Conservation (phyloP, 108 stramenopile genomes). For the Aurantiochytrium sp. region DNA sequence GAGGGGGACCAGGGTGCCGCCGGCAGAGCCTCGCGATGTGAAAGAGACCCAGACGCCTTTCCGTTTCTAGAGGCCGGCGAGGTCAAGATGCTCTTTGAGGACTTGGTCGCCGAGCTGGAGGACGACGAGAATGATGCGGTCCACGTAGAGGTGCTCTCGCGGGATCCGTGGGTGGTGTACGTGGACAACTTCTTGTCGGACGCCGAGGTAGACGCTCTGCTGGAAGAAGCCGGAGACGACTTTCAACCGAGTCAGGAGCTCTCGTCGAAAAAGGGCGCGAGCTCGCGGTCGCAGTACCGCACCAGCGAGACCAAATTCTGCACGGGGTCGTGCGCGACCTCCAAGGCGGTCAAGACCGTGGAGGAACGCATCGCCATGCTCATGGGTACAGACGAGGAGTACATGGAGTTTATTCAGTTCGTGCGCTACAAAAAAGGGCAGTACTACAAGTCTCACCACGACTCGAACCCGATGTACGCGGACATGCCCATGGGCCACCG, state of each 20-base stretch:
- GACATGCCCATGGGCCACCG: constrained; percentile 26
- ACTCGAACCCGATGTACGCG: background rate
- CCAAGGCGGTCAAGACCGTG: background rate
- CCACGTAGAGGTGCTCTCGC: background rate
- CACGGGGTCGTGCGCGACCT: background rate
- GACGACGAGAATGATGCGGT: background rate
- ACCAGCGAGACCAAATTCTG: background rate
- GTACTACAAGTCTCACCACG: background rate
- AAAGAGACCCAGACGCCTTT: background rate
- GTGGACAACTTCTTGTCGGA: background rate
- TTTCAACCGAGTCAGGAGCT: background rate
- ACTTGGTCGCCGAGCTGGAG: background rate
- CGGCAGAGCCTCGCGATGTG: background rate
- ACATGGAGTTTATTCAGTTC: constrained; percentile 20
- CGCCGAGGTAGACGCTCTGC: background rate
- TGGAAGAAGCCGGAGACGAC: background rate
- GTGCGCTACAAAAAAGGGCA: background rate
- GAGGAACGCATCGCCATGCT: background rate
- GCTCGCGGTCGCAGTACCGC: background rate
- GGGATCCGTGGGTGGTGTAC: background rate
- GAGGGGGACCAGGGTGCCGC: background rate
- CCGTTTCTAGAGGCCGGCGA: background rate
- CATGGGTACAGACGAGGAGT: background rate
- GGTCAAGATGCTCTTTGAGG: background rate
- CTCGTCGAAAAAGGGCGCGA: background rate